A percentile compares a stretch with the other conserved stretches of the same genome.
These are phyloP conservation scores for Bothriochloa decipiens DNA, from an alignment of 176 grass and related monocot species.

Conservation along the genomic window DNA sequence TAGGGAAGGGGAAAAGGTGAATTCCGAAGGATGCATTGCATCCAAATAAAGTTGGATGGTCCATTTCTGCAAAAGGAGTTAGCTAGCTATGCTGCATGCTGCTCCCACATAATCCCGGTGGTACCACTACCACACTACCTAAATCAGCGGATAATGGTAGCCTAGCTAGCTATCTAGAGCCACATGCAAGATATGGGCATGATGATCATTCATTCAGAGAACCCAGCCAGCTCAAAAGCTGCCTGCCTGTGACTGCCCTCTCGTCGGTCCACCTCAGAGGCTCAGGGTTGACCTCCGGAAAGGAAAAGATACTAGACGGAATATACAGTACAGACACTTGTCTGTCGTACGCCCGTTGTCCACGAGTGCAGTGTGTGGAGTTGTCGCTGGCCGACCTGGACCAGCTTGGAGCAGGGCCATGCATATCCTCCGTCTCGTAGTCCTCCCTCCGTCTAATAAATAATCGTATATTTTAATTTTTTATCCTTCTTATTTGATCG, in stretches of 20 bases:
- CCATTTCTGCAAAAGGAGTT: slow-evolving; percentile 22
- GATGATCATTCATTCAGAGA: not conserved
- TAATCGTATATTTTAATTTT: too few relatives aligned
- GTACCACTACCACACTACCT: not conserved
- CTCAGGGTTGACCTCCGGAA: slow-evolving; percentile 38
- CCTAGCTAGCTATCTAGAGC: not conserved
- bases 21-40: not conserved
- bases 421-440: too few relatives aligned
- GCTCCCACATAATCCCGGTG: not conserved
- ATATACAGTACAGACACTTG: not conserved
- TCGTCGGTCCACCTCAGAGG: too few relatives aligned
- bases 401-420: not conserved
- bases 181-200: slow-evolving; percentile 30
- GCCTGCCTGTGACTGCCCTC: not conserved
- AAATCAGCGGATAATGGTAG: not conserved
- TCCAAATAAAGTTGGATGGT: not conserved
- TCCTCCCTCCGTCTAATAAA: too few relatives aligned
- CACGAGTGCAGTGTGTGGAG: not conserved
- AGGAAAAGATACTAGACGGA: not conserved
- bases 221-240: slow-evolving; percentile 52
- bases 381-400: not conserved
- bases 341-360: slow-evolving; percentile 30
- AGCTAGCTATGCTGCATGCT: not conserved
- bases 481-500: too few relatives aligned
- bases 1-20: not conserved